These are phyloP conservation scores for Fusarium armeniacum DNA, from an alignment of 2,329 filamentous ascomycete genomes.

Conservation along the genomic window DNA sequence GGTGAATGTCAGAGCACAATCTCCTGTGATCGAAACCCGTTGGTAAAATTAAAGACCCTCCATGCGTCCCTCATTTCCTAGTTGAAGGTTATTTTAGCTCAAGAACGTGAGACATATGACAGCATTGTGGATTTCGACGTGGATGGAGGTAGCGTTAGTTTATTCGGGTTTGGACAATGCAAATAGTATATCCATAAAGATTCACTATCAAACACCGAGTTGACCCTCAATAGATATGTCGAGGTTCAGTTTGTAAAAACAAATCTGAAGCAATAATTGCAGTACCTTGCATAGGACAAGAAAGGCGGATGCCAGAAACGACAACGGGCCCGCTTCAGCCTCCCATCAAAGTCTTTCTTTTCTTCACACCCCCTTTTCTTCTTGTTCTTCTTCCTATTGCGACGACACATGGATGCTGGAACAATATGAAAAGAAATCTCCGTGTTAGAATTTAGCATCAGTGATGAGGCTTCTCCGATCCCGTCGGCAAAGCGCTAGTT, in stretches of 20 bases:
- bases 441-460: not conserved
- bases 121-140: not conserved
- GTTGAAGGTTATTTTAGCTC: not conserved
- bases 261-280: constrained; percentile 37
- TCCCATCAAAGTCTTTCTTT: not conserved
- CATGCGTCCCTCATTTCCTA: not conserved
- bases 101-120: not conserved
- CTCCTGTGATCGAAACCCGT: not conserved
- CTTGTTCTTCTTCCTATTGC: not conserved
- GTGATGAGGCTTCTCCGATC: constrained; percentile 9
- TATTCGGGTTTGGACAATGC: constrained; percentile 5
- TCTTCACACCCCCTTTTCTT: not conserved
- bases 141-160: constrained; percentile 1
- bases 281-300: constrained; percentile 34
- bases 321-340: not conserved
- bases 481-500: constrained; percentile 34
- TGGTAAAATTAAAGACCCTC: not conserved
- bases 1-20: not conserved
- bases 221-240: not conserved
- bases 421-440: not conserved
- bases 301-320: constrained; percentile 23
- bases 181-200: constrained; percentile 1
- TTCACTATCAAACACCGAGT: not conserved
- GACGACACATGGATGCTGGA: not conserved
- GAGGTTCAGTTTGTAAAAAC: not conserved